Conservation (phyloP, 2,329 filamentous ascomycete genomes). For the Nothophaeocryptopus gaeumannii region DNA sequence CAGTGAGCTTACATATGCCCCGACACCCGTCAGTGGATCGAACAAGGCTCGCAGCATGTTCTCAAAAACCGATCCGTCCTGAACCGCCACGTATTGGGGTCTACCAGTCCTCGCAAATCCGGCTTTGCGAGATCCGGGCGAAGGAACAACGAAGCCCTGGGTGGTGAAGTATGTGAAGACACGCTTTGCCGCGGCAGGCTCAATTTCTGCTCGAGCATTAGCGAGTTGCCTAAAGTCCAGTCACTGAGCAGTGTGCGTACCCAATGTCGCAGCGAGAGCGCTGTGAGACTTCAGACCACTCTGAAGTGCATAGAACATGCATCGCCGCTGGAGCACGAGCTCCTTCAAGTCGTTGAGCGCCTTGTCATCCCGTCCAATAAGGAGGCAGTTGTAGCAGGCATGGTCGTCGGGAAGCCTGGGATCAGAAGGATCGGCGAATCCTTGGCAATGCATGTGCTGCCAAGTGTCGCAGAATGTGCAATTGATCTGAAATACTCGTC, state of each 20-base stretch:
- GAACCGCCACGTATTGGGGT: slow-evolving; percentile 22
- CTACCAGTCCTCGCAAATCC: slow-evolving; percentile 20
- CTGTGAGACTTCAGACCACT: slow-evolving; percentile 22
- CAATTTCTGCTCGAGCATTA: no score
- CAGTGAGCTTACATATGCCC: slow-evolving; percentile 19
- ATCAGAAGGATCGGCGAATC: slow-evolving; percentile 40
- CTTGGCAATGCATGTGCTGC: slow-evolving; percentile 50
- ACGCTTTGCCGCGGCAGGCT: slow-evolving; percentile 1
- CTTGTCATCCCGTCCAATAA: slow-evolving; percentile 13
- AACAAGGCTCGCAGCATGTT: slow-evolving; percentile 28
- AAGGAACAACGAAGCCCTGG: slow-evolving; percentile 23
- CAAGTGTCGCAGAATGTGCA: slow-evolving; percentile 45
- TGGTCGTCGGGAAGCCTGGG: slow-evolving; percentile 42
- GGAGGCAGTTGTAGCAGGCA: slow-evolving; percentile 49
- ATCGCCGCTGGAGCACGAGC: slow-evolving; percentile 26
- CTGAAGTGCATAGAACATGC: slow-evolving; percentile 23
- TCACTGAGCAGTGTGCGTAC: not conserved
- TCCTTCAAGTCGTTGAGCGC: slow-evolving; percentile 17
- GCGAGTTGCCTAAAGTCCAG: not conserved
- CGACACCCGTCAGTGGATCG: slow-evolving; percentile 28
- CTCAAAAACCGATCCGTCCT: slow-evolving; percentile 19
- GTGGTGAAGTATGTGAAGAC: slow-evolving; percentile 23
- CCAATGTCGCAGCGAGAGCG: no score
- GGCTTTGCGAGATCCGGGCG: slow-evolving; percentile 17
- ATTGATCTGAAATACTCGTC: slow-evolving; percentile 36